A percentile compares a stretch with the other conserved stretches of the same genome.
These are phyloP conservation scores for Tylopilus felleus DNA, from an alignment of 768 basidiomycete genomes.

Conservation along the genomic window DNA sequence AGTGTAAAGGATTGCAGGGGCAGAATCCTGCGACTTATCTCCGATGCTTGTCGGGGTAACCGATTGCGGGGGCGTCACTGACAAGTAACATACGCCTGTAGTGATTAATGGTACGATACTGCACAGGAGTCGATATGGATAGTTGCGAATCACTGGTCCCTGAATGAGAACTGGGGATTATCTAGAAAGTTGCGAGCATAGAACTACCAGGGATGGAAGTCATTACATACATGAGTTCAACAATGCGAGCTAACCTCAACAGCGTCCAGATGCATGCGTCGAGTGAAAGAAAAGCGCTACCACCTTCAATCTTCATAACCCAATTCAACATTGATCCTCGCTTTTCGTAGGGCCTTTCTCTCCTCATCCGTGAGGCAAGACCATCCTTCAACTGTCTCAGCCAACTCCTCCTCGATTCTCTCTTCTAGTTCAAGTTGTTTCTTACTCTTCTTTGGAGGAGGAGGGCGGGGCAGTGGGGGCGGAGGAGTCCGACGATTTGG, in stretches of 20 bases:
- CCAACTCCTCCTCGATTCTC: constrained; percentile 75
- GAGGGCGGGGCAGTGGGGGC: constrained; percentile 65
- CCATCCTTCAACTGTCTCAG: constrained; percentile 70
- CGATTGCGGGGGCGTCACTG: neutral
- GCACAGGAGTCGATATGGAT: neutral
- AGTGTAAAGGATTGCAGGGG: constrained; percentile 17
- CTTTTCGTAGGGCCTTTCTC: constrained; percentile 51
- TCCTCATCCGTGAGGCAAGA: constrained; percentile 39
- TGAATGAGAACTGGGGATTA: neutral
- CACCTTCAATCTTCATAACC: constrained; percentile 44
- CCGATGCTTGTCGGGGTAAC: constrained; percentile 4
- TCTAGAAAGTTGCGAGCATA: neutral
- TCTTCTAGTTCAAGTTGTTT: constrained; percentile 75
- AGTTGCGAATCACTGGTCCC: neutral
- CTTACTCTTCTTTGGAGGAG: constrained; percentile 75
- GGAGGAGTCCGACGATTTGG: constrained; percentile 71
- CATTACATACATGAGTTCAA: constrained; percentile 2
- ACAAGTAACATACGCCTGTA: neutral
- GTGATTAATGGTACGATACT: neutral
- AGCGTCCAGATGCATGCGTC: neutral
- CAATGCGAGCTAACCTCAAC: neutral
- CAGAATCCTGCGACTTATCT: constrained; percentile 23
- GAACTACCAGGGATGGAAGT: neutral
- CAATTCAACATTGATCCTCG: constrained; percentile 62
- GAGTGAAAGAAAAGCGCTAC: neutral